Percentiles rank a stretch among this genome's conserved stretches.
Conservation (phyloP, 2,329 filamentous ascomycete genomes). For the Fusarium sp. region DNA sequence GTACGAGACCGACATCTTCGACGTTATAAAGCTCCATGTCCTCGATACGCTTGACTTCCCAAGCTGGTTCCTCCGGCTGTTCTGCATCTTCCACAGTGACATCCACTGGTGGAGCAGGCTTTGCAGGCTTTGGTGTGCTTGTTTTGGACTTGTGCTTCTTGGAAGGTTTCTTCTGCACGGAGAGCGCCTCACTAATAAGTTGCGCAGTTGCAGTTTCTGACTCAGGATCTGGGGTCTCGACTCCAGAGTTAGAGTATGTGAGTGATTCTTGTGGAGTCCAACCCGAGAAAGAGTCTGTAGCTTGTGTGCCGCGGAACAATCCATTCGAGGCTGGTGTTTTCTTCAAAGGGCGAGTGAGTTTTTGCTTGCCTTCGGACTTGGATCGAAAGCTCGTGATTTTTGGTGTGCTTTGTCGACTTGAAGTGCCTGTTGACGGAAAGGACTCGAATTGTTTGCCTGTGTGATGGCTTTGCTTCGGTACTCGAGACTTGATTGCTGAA, state of each 20-base stretch:
- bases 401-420: slow-evolving; percentile 15
- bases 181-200: background rate
- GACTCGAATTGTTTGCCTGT: slow-evolving; percentile 4
- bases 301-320: background rate
- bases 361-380: background rate
- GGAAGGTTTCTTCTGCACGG: background rate
- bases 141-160: slow-evolving; percentile 7
- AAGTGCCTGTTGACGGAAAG: slow-evolving; percentile 3
- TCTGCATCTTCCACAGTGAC: background rate
- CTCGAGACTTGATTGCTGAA: background rate
- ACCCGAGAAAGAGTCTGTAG: background rate
- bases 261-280: slow-evolving; percentile 5
- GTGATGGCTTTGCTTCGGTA: background rate
- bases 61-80: slow-evolving; percentile 45
- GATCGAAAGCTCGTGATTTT: background rate
- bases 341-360: background rate
- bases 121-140: background rate
- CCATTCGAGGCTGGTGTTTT: background rate
- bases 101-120: background rate
- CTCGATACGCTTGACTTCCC: slow-evolving; percentile 59
- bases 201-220: background rate
- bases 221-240: slow-evolving; percentile 6
- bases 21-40: slow-evolving; percentile 54
- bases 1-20: slow-evolving; percentile 50
- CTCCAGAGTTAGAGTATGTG: slow-evolving; percentile 11